Conservation (phyloP, 164 flowering plant genomes). For the Tetracentron sinense region DNA sequence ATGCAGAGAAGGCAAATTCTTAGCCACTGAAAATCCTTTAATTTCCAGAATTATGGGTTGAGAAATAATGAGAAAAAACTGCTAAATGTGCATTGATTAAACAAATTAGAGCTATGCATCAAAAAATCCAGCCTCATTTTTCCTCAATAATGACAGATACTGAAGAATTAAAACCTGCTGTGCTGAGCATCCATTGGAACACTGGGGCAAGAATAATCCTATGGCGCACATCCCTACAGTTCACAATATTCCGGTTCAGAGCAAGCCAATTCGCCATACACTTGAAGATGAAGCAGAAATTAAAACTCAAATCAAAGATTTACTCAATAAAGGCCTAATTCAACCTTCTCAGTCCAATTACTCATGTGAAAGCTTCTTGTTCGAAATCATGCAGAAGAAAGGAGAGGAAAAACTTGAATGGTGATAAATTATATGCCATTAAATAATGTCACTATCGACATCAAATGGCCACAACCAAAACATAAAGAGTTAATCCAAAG, state of each 20-base stretch:
- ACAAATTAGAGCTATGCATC: no score
- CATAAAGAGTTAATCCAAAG: background rate
- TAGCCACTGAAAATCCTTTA: no score
- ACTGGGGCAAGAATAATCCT: background rate
- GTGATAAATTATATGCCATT: background rate
- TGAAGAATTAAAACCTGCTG: background rate
- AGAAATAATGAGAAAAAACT: no score
- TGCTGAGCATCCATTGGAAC: background rate
- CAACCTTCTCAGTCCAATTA: background rate
- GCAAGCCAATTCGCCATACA: background rate
- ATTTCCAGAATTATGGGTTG: no score
- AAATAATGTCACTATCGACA: background rate
- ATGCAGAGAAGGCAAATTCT: no score
- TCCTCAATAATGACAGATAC: background rate
- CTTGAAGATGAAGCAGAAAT: background rate
- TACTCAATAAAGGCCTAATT: background rate
- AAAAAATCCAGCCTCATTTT: background rate
- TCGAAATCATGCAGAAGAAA: no score
- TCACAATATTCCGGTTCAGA: background rate
- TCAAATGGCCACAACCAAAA: conserved; percentile 1
- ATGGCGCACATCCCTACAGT: background rate
- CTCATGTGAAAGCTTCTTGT: background rate
- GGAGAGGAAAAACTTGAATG: background rate
- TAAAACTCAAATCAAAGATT: background rate
- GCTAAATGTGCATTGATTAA: no score